Conservation (phyloP, 2,329 filamentous ascomycete genomes). For the Diplodia intermedia region DNA sequence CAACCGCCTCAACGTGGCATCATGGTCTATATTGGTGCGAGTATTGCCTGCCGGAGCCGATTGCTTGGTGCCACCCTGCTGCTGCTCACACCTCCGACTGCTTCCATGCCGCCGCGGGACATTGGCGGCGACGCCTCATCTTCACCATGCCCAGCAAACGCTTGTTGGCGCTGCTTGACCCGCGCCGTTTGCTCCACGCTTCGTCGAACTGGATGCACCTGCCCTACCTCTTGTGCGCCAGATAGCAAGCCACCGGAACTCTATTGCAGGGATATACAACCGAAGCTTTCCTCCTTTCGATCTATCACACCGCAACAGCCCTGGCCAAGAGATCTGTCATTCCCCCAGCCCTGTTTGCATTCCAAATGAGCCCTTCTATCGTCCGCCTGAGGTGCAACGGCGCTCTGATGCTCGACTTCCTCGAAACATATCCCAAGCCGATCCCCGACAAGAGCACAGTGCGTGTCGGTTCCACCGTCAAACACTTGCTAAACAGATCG, state of each 20-base stretch:
- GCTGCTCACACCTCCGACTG: background rate
- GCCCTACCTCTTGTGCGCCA: background rate
- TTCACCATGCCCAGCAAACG: background rate
- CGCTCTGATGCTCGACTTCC: too few relatives aligned
- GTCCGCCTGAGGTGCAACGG: too few relatives aligned
- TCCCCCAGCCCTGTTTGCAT: background rate
- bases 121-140: background rate
- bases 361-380: slow-evolving; percentile 5
- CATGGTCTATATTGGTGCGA: background rate
- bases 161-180: background rate
- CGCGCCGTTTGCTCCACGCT: background rate
- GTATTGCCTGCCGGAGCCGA: slow-evolving; percentile 8
- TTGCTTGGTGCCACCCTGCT: background rate
- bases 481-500: background rate
- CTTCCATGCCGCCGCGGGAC: background rate
- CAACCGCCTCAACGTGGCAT: slow-evolving; percentile 19
- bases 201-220: background rate
- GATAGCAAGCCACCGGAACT: slow-evolving; percentile 17
- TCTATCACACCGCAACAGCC: slow-evolving; percentile 13
- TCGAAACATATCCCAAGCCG: too few relatives aligned
- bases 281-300: slow-evolving; percentile 15
- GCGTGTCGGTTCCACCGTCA: background rate
- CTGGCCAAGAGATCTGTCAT: background rate
- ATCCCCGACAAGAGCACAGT: too few relatives aligned
- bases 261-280: background rate